Evolutionary conservation across 306 rosid species (phyloP).

Genomic region (Ziziphus jujuba): DNA sequence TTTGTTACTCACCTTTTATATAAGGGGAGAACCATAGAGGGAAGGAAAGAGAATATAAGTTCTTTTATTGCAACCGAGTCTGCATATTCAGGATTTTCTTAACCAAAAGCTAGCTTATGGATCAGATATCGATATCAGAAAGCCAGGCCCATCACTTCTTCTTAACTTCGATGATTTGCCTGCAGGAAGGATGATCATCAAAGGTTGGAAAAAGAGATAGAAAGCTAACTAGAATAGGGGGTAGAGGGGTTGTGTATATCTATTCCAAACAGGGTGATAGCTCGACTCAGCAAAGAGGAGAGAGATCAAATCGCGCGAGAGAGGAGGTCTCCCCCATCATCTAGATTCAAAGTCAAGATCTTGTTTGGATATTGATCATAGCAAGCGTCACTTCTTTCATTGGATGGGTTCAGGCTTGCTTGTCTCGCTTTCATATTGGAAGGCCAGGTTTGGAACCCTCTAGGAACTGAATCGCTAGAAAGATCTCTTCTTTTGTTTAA

Average conservation of each 20-base stretch:
- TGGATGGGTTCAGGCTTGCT: no score
- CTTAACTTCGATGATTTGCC: constrained; percentile 3
- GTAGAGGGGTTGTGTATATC: not conserved
- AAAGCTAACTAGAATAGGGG: not conserved
- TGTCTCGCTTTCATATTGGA: no score
- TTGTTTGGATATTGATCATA: no score
- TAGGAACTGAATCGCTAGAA: not conserved
- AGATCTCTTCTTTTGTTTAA: not conserved
- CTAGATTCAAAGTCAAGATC: no score
- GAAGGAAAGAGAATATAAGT: no score
- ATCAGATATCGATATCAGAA: not conserved
- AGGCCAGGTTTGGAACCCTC: not conserved
- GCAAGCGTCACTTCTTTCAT: no score
- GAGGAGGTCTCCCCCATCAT: no score
- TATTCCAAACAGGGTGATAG: no score
- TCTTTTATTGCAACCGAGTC: not conserved
- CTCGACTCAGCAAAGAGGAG: no score
- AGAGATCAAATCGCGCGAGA: no score
- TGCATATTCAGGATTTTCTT: not conserved
- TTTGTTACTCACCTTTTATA: no score
- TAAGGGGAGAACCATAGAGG: no score
- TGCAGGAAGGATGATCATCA: not conserved
- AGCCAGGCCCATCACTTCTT: not conserved
- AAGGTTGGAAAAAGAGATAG: not conserved
- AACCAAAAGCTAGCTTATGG: not conserved